Percentiles rank a stretch among this genome's conserved stretches.
These are phyloP conservation scores for Suhomyces terraborum DNA, from an alignment of 1,139 yeast genomes.

Conservation along the genomic window DNA sequence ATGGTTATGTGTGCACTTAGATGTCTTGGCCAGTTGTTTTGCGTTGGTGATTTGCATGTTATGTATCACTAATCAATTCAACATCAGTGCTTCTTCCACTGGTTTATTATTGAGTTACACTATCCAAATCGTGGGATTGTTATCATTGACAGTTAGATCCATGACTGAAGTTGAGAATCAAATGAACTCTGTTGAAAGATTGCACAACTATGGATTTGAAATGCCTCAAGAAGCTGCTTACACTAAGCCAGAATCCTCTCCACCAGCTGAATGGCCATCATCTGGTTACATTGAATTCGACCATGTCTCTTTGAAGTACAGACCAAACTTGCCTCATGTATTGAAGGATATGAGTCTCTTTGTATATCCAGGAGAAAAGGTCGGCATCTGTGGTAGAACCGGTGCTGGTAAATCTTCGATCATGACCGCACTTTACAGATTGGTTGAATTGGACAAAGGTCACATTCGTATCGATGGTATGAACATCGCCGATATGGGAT, in stretches of 20 bases:
- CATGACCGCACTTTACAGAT: conserved; percentile 57
- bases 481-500: conserved; percentile 48
- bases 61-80: conserved; percentile 43
- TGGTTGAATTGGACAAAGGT: conserved; percentile 49
- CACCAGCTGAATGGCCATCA: conserved; percentile 63
- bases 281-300: conserved; percentile 39
- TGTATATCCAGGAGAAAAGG: conserved; percentile 43
- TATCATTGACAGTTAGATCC: conserved; percentile 44
- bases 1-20: conserved; percentile 48
- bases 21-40: conserved; percentile 39
- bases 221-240: conserved; percentile 66
- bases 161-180: conserved; percentile 51
- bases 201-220: conserved; percentile 43
- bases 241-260: conserved; percentile 52
- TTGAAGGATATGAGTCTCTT: conserved; percentile 37
- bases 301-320: conserved; percentile 24
- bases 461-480: conserved; percentile 51
- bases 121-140: conserved; percentile 46
- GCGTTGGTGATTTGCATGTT: conserved; percentile 43
- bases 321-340: conserved; percentile 25
- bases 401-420: conserved; percentile 68
- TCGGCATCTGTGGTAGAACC: conserved; percentile 66
- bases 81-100: conserved; percentile 45
- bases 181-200: conserved; percentile 51
- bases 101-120: conserved; percentile 48